phyloP scores from a whole-genome alignment of 164 flowering plant species.

The Vitis rotundifolia region DNA sequence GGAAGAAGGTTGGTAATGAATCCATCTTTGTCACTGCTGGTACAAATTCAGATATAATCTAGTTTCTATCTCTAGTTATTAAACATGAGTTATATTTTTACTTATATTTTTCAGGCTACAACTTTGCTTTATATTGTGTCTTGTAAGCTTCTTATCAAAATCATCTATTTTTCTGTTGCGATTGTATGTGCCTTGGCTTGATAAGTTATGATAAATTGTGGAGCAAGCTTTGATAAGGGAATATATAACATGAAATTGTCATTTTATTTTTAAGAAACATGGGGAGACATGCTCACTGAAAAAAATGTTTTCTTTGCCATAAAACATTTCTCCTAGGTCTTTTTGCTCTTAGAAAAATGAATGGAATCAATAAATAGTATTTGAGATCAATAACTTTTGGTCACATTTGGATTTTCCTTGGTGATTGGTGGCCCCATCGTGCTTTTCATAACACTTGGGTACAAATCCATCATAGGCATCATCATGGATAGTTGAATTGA shows the following conservation, averaged over 20 bases:
- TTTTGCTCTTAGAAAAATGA: too few species aligned
- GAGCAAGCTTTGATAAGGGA: background rate
- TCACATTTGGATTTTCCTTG: too few species aligned
- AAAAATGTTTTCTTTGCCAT: too few species aligned
- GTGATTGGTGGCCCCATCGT: too few species aligned
- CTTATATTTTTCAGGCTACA: background rate
- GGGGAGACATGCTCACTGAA: too few species aligned
- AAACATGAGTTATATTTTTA: conserved; percentile 1
- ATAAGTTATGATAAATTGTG: background rate
- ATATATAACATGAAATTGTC: background rate
- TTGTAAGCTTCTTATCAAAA: background rate
- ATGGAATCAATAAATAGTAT: too few species aligned
- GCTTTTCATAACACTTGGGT: too few species aligned
- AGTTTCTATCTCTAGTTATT: background rate
- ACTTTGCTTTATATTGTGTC: background rate
- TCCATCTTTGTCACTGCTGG: background rate
- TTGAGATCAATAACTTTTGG: too few species aligned
- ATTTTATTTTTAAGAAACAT: background rate
- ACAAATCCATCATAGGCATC: too few species aligned
- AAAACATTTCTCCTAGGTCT: too few species aligned
- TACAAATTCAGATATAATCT: background rate
- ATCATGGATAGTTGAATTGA: too few species aligned
- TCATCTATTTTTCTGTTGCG: background rate
- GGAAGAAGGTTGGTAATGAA: conserved; percentile 66
- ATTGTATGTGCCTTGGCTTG: background rate